Evolutionary conservation across 2,329 filamentous ascomycete genomes (phyloP).

Genomic region (Orbilia ellipsospora): DNA sequence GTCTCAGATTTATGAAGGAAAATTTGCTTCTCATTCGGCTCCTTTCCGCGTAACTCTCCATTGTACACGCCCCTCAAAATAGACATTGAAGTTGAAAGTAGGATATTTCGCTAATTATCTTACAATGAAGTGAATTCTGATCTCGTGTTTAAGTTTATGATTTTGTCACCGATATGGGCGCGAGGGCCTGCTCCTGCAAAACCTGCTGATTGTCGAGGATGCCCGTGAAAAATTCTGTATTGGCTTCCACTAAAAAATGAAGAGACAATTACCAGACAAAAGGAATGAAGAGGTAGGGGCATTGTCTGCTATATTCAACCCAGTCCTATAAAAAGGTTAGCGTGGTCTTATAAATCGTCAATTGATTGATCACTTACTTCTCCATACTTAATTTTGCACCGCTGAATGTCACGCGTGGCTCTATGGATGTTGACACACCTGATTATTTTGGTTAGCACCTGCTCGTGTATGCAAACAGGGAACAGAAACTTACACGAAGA

Average conservation of each 20-base stretch:
- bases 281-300: constrained; percentile 87
- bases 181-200: too few species aligned
- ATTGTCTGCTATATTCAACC: constrained; percentile 80
- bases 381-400: constrained; percentile 81
- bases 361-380: constrained; percentile 59
- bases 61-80: constrained; percentile 22
- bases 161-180: not conserved
- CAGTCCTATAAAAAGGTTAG: constrained; percentile 69
- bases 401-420: constrained; percentile 77
- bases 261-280: constrained; percentile 33
- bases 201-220: not conserved
- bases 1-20: not conserved
- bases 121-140: constrained; percentile 43
- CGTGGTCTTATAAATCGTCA: not conserved
- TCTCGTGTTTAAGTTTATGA: not conserved
- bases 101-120: constrained; percentile 41
- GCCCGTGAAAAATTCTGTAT: not conserved
- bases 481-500: constrained; percentile 70
- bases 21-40: not conserved
- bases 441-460: not conserved
- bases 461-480: constrained; percentile 72
- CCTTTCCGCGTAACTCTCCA: constrained; percentile 7
- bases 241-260: not conserved
- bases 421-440: constrained; percentile 69
- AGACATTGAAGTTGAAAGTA: constrained; percentile 45